Evolutionary conservation across 805 yeast genomes (phyloP), one percentile per base, ranked within the genome.

Genomic region (Phaffomyces antillensis): DNA sequence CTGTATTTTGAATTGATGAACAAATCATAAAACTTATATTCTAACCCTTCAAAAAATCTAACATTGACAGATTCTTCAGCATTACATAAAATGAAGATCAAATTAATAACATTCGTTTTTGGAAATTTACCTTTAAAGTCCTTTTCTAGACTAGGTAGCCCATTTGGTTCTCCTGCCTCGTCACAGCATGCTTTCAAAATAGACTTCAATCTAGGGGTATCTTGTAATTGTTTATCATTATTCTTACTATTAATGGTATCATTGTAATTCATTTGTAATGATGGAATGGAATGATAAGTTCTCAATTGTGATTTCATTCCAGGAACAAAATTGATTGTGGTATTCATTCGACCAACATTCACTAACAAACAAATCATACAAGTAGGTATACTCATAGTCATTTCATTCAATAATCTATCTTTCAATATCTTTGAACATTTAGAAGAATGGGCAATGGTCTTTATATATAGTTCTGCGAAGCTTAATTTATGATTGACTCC

Each of bases 251-350:
- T 45, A 3, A 28, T 28, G 5, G 36, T 51, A 15, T 43, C 46
- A 15, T 42, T 76, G 16, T 83, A 73, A 46, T 76, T 78, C 3
- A 83, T 79, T 61, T 91, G 97, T 37, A 91, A 69, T 11, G 89
- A 79, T 1, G 99, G 99, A 31, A 91, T 87, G 12, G 96, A 85
- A 65, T 91, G 97, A 60, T 86, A 91, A 0, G 97, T 90, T 57
- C 99, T 73, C 50, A 91, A 72, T 52, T 89, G 91, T 0, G 96
- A 87, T 54, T 88, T 83, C 98, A 91, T 91, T 58, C 89, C 97
- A 20, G 95, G 87, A 45, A 88, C 96, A 60, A 91, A 85, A 65
- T 91, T 91, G 42, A 91, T 82, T 3, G 98, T 91, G 2, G 99
- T 91, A 67, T 91, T 91, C 80, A 91, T 79, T 50, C 97, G 72